These are phyloP conservation scores for Ceratobasidium sp. DNA, from an alignment of 1,284 basidiomycete species.

Conservation along the genomic window DNA sequence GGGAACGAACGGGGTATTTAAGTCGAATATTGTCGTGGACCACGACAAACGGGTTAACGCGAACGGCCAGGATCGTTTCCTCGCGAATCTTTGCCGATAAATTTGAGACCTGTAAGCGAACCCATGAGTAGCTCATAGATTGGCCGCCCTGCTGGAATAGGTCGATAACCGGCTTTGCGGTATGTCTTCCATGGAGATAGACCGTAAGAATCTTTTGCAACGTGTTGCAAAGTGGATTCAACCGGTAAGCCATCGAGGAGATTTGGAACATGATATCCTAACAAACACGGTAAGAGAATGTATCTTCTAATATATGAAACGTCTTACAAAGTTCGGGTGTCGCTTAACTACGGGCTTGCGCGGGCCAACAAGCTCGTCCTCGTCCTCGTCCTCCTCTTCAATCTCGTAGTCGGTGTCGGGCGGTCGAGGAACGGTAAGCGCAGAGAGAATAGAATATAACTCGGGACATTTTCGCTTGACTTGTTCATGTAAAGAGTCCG, in stretches of 20 bases:
- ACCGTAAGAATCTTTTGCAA: not conserved
- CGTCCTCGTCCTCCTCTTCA: not conserved
- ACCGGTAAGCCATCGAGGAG: not conserved
- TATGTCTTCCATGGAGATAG: not conserved
- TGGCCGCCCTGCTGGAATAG: too few species aligned
- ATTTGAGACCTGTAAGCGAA: not conserved
- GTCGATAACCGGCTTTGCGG: not conserved
- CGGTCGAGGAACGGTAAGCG: not conserved
- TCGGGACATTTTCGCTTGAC: not conserved
- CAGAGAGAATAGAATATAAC: not conserved
- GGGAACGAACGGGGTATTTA: not conserved
- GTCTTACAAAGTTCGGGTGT: not conserved
- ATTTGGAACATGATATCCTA: not conserved
- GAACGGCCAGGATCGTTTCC: too few species aligned
- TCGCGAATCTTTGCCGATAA: not conserved
- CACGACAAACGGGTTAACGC: not conserved
- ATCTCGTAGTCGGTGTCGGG: not conserved
- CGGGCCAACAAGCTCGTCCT: not conserved
- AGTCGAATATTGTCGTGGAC: slow-evolving; percentile 25
- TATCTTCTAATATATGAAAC: not conserved
- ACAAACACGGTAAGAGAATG: not conserved
- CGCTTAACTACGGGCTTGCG: not conserved
- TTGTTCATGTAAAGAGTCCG: not conserved
- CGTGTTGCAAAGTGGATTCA: not conserved
- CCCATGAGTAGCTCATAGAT: not conserved